phyloP scores from a whole-genome alignment of 768 basidiomycete species.

The Trametes meyenii region DNA sequence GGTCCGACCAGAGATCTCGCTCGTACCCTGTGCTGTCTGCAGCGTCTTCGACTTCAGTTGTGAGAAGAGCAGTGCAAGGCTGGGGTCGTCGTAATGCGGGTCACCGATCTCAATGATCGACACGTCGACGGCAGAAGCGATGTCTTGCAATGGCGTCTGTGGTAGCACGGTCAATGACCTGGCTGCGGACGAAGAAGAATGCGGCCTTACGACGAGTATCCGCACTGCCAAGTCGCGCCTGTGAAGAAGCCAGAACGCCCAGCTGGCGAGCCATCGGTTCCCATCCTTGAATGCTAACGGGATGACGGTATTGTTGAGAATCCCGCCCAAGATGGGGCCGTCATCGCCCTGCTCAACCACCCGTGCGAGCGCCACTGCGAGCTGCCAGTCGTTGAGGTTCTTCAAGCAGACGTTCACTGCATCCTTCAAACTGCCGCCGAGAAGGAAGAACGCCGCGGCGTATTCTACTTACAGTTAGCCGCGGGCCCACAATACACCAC shows the following conservation, averaged over 20 bases:
- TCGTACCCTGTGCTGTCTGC: conserved; percentile 91
- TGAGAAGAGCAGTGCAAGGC: conserved; percentile 86
- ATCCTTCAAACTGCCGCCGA: conserved; percentile 86
- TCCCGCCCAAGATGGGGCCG: conserved; percentile 71
- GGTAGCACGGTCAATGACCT: not conserved
- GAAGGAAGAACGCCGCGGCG: conserved; percentile 97
- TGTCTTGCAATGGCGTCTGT: conserved; percentile 77
- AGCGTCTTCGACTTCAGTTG: conserved; percentile 89
- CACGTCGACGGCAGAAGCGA: conserved; percentile 60
- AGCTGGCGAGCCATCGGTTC: conserved; percentile 91
- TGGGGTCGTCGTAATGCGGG: conserved; percentile 92
- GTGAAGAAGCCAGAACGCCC: conserved; percentile 96
- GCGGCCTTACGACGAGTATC: conserved; percentile 71
- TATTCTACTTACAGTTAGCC: conserved; percentile 62
- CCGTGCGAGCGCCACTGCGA: conserved; percentile 86
- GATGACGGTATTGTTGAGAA: conserved; percentile 75
- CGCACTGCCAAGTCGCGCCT: conserved; percentile 88
- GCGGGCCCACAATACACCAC: not conserved
- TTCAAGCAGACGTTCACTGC: conserved; percentile 89
- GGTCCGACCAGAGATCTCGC: conserved; percentile 81
- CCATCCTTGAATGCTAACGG: conserved; percentile 86
- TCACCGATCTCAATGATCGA: conserved; percentile 70
- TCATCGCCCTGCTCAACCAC: conserved; percentile 82
- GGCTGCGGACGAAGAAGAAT: not conserved
- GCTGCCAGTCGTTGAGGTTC: conserved; percentile 87